Evolutionary conservation across 441 rosid species (phyloP), one percentile per base, ranked within the genome.

Genomic region (Kokia cookei): DNA sequence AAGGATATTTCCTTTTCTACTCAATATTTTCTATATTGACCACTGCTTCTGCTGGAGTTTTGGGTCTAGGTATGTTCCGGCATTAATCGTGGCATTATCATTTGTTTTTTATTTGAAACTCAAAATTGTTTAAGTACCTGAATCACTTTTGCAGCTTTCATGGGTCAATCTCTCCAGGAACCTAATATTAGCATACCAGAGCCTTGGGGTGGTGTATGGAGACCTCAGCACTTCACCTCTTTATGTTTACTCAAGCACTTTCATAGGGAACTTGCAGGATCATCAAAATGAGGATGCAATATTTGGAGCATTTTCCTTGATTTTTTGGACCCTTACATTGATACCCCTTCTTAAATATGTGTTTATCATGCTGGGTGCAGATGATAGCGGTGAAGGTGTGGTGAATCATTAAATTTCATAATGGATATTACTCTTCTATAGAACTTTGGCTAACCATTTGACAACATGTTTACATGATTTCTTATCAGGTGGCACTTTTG

Each of bases 131-230:
- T 12, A 14, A 27, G 7, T 26, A 40, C 4, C 17, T 15, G 53
- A 1, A 68, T 35, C 32, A 37, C 58, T 62, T 72, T 76, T 86
- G 85, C 89, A 94, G 97, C 82, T 88, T 76, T 87, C 89, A 22
- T 89, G 94, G 96, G 81, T 73, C 57, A 85, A 74, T 70, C 84
- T 90, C 65, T 85, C 89, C 8, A 81, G 85, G 80, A 90, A 82
- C 84, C 77, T 94, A 73, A 27, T 94, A 35, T 82, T 94, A 79
- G 94, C 98, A 27, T 94, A 92, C 82, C 97, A 94, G 78, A 94
- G 97, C 86, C 83, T 94, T 22, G 98, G 97, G 5, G 92, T 94
- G 19, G 96, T 94, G 65, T 94, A 90, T 77, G 97, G 97, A 60
- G 90, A 86, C 75, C 84, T 94, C 63, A 88, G 90, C 80, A 94